Conservation (phyloP, 2,329 filamentous ascomycete genomes). For the Trichoderma hamatum region DNA sequence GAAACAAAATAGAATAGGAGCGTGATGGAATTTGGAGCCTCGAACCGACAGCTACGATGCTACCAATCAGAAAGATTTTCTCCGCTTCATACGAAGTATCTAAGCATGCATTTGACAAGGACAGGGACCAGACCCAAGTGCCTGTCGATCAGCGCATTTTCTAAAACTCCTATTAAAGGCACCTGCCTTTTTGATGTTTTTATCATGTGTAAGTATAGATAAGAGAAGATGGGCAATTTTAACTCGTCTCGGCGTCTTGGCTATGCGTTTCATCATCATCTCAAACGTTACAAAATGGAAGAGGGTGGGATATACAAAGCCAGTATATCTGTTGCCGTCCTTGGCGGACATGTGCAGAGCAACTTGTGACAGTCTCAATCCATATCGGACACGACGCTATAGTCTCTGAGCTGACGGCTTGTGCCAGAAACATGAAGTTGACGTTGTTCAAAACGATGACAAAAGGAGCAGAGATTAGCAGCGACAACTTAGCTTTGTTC, state of each 20-base stretch:
- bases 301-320: neutral
- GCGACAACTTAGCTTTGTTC: neutral
- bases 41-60: constrained; percentile 1
- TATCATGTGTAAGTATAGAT: neutral
- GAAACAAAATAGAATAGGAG: constrained; percentile 7
- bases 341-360: neutral
- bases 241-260: neutral
- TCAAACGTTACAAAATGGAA: constrained; percentile 9
- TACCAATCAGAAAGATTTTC: neutral
- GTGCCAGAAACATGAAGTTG: neutral
- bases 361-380: neutral
- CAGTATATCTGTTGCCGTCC: neutral
- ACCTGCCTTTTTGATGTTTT: neutral
- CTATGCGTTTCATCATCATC: neutral
- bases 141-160: constrained; percentile 11
- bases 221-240: too few species aligned
- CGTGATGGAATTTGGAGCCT: neutral
- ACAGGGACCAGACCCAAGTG: neutral
- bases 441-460: neutral
- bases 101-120: constrained; percentile 1
- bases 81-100: neutral
- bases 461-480: neutral
- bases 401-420: neutral
- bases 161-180: neutral
- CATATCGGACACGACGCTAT: neutral